Evolutionary conservation across 495 filamentous ascomycete genomes (phyloP).

Genomic region (Penicillium verhagenii): DNA sequence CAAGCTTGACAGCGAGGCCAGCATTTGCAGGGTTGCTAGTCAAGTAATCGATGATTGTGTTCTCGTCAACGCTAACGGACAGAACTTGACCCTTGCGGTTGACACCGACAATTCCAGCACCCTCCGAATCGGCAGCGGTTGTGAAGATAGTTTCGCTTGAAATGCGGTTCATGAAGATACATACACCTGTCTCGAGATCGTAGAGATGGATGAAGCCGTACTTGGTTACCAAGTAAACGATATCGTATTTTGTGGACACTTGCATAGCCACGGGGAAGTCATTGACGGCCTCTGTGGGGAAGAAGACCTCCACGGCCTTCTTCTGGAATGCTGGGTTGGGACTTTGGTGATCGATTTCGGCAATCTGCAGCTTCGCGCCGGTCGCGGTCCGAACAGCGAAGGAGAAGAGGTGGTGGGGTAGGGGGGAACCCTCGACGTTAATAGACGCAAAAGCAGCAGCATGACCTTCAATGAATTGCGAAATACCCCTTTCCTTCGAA

Average conservation of each 20-base stretch:
- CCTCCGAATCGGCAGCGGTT: slow-evolving; percentile 79
- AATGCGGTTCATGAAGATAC: slow-evolving; percentile 99
- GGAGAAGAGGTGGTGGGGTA: slow-evolving; percentile 93
- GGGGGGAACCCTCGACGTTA: slow-evolving; percentile 79
- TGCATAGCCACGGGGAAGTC: slow-evolving; percentile 99
- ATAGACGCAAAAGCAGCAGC: slow-evolving; percentile 93
- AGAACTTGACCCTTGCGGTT: slow-evolving; percentile 97
- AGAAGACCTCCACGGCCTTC: slow-evolving; percentile 96
- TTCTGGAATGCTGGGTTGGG: slow-evolving; percentile 86
- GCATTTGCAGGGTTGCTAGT: slow-evolving; percentile 93
- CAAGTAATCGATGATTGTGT: slow-evolving; percentile 85
- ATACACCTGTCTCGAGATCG: slow-evolving; percentile 93
- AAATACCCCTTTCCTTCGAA: slow-evolving; percentile 92
- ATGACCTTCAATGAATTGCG: slow-evolving; percentile 96
- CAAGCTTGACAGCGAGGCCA: slow-evolving; percentile 89
- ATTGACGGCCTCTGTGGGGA: slow-evolving; percentile 88
- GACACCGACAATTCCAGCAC: slow-evolving; percentile 85
- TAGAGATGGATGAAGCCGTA: slow-evolving; percentile 99
- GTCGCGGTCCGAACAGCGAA: slow-evolving; percentile 87
- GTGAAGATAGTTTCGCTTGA: slow-evolving; percentile 99
- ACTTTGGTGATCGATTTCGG: slow-evolving; percentile 92
- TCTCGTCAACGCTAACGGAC: slow-evolving; percentile 88
- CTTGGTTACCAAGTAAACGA: slow-evolving; percentile 97
- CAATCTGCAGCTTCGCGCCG: slow-evolving; percentile 95
- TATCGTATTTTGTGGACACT: slow-evolving; percentile 89